Conservation (phyloP, 768 basidiomycete genomes). For the Kwoniella europaea region DNA sequence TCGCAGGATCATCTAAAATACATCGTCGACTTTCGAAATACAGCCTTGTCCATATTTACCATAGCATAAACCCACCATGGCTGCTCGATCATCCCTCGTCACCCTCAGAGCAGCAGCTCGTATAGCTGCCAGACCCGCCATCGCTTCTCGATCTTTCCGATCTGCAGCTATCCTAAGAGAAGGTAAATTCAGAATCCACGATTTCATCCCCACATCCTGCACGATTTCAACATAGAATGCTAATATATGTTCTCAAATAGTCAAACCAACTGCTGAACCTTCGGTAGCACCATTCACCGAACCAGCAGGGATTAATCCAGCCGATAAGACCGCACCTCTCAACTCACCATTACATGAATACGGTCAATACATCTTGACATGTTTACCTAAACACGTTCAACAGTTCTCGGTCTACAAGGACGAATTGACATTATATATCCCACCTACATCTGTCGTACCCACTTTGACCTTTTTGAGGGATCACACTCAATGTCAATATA, state of each 20-base stretch:
- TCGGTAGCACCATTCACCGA: slow-evolving; percentile 77
- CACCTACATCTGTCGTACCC: slow-evolving; percentile 79
- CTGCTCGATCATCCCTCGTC: slow-evolving; percentile 23
- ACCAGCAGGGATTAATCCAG: slow-evolving; percentile 84
- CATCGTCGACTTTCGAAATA: not conserved
- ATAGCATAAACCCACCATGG: slow-evolving; percentile 19
- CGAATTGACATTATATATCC: slow-evolving; percentile 86
- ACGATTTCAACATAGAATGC: not conserved
- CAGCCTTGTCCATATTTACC: not conserved
- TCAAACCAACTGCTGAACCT: slow-evolving; percentile 39
- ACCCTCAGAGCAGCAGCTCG: slow-evolving; percentile 23
- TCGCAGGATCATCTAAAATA: not conserved
- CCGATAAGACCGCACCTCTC: slow-evolving; percentile 72
- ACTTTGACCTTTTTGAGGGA: slow-evolving; percentile 91
- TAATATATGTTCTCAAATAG: not conserved
- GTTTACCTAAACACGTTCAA: slow-evolving; percentile 95
- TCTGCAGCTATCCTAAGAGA: slow-evolving; percentile 17
- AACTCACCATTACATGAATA: slow-evolving; percentile 84
- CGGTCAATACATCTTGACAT: slow-evolving; percentile 89
- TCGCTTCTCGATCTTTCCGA: slow-evolving; percentile 31
- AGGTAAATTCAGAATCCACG: slow-evolving; percentile 21
- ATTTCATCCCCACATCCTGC: not conserved
- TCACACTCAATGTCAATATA: slow-evolving; percentile 94
- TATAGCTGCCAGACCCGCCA: slow-evolving; percentile 13
- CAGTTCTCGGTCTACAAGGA: slow-evolving; percentile 97